Evolutionary conservation across 2,329 filamentous ascomycete genomes (phyloP).

Genomic region (Hypoxylon sp.): DNA sequence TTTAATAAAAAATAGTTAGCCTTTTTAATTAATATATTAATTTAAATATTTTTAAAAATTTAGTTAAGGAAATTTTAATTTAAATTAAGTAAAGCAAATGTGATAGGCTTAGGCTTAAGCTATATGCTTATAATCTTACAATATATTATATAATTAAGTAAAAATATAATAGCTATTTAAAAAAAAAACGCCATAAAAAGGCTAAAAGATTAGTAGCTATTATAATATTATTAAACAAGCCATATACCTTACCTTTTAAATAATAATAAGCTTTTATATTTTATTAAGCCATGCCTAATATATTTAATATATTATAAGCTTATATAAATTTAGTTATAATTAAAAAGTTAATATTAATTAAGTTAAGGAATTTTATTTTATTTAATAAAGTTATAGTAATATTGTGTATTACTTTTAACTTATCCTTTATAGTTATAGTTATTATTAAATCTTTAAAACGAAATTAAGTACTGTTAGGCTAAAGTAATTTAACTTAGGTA

Average conservation of each 20-base stretch:
- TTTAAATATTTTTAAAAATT: neutral
- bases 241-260: no score
- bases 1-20: conserved; percentile 1
- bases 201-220: no score
- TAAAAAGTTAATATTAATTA: no score
- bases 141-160: neutral
- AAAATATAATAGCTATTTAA: conserved; percentile 5
- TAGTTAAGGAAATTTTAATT: conserved; percentile 6
- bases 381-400: no score
- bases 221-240: no score
- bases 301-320: conserved; percentile 6
- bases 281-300: neutral
- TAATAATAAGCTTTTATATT: neutral
- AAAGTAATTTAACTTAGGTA: no score
- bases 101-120: conserved; percentile 1
- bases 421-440: no score
- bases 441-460: no score
- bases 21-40: neutral
- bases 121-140: conserved; percentile 1
- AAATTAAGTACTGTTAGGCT: no score
- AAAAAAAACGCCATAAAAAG: neutral
- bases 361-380: no score
- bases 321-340: no score
- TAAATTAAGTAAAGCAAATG: neutral
- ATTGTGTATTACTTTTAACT: no score